phyloP scores from a whole-genome alignment of 140 eudicot species.

The Bidens hawaiensis region DNA sequence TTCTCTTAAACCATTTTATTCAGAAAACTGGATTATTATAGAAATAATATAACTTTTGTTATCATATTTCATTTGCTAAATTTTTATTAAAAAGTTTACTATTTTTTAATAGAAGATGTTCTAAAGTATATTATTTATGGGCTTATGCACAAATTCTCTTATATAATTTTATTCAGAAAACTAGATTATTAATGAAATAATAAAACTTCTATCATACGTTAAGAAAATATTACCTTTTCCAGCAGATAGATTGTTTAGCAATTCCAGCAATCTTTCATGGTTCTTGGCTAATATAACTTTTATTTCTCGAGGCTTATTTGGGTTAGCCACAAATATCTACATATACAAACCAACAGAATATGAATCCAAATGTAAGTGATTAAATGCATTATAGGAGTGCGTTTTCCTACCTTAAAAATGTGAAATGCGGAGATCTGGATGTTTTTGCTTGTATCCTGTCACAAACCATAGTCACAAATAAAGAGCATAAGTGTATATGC shows the following conservation, averaged over 20 bases:
- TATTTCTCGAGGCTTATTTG: slow-evolving; percentile 90
- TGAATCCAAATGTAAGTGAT: neutral
- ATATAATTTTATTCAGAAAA: neutral
- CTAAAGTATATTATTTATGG: neutral
- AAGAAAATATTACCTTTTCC: slow-evolving; percentile 67
- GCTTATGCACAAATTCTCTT: neutral
- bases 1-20: no score
- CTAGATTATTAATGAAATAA: neutral
- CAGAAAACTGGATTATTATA: no score
- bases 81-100: no score
- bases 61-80: no score
- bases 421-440: slow-evolving; percentile 97
- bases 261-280: slow-evolving; percentile 72
- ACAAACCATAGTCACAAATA: neutral
- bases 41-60: no score
- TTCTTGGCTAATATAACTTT: slow-evolving; percentile 86
- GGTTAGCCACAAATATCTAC: slow-evolving; percentile 98
- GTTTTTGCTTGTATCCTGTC: slow-evolving; percentile 93
- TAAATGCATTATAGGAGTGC: slow-evolving; percentile 4
- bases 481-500: neutral
- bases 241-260: slow-evolving; percentile 66
- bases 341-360: slow-evolving; percentile 11
- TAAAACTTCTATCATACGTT: neutral
- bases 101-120: no score
- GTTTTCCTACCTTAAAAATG: slow-evolving; percentile 72